phyloP scores from a whole-genome alignment of 768 basidiomycete species.

The Coprinopsis strossmayeri region DNA sequence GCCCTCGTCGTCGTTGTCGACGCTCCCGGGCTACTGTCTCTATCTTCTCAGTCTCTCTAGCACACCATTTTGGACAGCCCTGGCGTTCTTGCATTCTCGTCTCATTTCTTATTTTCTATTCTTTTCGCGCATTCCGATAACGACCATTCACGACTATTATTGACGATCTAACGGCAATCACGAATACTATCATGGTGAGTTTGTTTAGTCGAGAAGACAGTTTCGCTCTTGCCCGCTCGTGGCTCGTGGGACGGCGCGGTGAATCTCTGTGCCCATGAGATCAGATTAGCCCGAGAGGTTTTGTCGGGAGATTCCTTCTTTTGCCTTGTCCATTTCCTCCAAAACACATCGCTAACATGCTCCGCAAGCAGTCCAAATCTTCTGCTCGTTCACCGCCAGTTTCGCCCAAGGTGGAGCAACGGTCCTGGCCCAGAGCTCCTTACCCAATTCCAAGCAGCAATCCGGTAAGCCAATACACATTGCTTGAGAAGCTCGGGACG shows the following conservation, averaged over 20 bases:
- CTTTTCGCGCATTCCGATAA: not conserved
- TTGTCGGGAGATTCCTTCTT: constrained; percentile 6
- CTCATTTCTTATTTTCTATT: not conserved
- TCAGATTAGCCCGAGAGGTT: constrained; percentile 9
- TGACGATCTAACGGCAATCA: constrained; percentile 4
- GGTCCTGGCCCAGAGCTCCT: constrained; percentile 43
- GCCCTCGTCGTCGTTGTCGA: not conserved
- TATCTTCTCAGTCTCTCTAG: not conserved
- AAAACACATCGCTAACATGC: constrained; percentile 10
- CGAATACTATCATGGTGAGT: constrained; percentile 12
- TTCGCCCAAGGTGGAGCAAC: constrained; percentile 40
- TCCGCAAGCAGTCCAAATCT: constrained; percentile 32
- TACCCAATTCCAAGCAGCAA: constrained; percentile 70
- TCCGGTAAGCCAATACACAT: constrained; percentile 84
- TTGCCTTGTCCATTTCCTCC: constrained; percentile 12
- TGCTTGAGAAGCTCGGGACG: constrained; percentile 94
- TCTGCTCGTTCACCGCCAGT: constrained; percentile 41
- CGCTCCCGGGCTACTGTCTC: not conserved
- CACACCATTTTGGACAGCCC: not conserved
- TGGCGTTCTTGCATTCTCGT: not conserved
- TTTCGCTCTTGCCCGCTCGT: constrained; percentile 3
- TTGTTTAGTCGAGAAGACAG: constrained; percentile 5
- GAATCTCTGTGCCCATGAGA: constrained; percentile 20
- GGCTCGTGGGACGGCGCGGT: constrained; percentile 7
- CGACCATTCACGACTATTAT: constrained; percentile 8